Base-by-base conservation (phyloP, 805 yeast genomes). In the Ogataea pilisensis region DNA sequence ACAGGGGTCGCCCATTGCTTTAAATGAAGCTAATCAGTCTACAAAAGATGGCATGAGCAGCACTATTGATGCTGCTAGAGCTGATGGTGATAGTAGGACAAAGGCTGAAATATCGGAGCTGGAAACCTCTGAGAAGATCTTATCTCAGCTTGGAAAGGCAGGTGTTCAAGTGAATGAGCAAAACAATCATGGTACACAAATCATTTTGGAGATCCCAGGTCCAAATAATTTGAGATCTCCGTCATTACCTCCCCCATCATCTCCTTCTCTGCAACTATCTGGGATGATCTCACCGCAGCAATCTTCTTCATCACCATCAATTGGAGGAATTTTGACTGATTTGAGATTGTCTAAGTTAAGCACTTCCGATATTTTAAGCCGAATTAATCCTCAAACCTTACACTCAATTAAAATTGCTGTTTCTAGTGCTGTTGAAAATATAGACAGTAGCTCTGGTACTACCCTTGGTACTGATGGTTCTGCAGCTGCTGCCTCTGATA, bases 381-480 rank as follows among this genome's bases (percentile, higher is more conserved):
- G 38, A 16, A 35, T 53, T 12, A 36, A 44, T 16, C 41, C 49
- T 12, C 35, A 43, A 9, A 42, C 39, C 20, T 22, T 53, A 14
- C 41, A 42, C 4, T 38, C 52, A 7, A 53, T 53, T 27, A 46
- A 42, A 19, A 34, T 14, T 16, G 36, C 44, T 1, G 52, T 53
- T n/a, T 14, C 46, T 1, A 35, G 37, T 29, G 45, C 53, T 7
- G 40, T 48, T 30, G 39, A 40, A 26, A 34, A 24, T 24, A 11
- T 37, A 19, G 32, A 9, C 18, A 11, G 9, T 7, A 14, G 16
- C 17, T n/a, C 31, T 14, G 11, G 26, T 11, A 7, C 31, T 28
- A 30, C 27, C 32, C 11, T 42, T 36, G 29, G n/a, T n/a, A 38
- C 45, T 3, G 51, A 41, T 12, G 31, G 44, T 16, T 13, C 34